These are phyloP conservation scores for Mrakia blollopis DNA, from an alignment of 768 basidiomycete genomes.

Conservation along the genomic window DNA sequence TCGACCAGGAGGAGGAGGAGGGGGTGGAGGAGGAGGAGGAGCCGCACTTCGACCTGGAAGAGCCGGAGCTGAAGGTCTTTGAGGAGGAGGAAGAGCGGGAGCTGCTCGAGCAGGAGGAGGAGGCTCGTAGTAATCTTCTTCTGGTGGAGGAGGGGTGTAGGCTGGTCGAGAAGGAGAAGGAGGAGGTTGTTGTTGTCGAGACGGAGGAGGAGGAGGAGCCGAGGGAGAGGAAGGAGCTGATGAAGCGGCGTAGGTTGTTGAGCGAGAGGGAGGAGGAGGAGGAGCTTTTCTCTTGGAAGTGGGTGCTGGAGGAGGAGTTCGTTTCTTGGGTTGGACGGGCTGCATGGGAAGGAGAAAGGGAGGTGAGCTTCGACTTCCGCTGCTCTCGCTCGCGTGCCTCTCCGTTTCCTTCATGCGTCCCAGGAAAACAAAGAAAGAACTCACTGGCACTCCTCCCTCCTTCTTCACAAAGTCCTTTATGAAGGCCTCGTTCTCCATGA, in stretches of 20 bases:
- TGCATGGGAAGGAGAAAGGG: neutral
- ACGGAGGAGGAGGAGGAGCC: conserved; percentile 44
- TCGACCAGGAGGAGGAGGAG: conserved; percentile 32
- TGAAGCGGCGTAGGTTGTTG: conserved; percentile 18
- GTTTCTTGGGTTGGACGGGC: conserved; percentile 39
- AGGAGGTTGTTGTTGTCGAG: neutral
- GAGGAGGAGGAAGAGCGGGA: neutral
- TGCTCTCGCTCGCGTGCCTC: neutral
- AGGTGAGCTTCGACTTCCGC: neutral
- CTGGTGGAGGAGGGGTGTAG: neutral
- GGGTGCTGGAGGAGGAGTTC: conserved; percentile 54
- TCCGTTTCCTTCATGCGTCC: neutral
- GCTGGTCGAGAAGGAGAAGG: conserved; percentile 1
- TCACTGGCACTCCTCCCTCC: conserved; percentile 43
- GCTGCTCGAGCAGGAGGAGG: neutral
- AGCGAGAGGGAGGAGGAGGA: conserved; percentile 41
- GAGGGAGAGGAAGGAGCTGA: conserved; percentile 34
- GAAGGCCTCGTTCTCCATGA: conserved; percentile 76
- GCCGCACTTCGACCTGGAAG: conserved; percentile 34
- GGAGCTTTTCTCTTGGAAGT: conserved; percentile 47
- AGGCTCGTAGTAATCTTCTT: conserved; percentile 11
- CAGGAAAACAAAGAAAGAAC: neutral
- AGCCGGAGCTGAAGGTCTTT: conserved; percentile 22
- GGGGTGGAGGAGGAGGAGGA: conserved; percentile 39
- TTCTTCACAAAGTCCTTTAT: conserved; percentile 76